Evolutionary conservation across 139 green algal species (phyloP), one percentile per base, ranked within the genome.

Genomic region (Tetratostichococcus sp.): DNA sequence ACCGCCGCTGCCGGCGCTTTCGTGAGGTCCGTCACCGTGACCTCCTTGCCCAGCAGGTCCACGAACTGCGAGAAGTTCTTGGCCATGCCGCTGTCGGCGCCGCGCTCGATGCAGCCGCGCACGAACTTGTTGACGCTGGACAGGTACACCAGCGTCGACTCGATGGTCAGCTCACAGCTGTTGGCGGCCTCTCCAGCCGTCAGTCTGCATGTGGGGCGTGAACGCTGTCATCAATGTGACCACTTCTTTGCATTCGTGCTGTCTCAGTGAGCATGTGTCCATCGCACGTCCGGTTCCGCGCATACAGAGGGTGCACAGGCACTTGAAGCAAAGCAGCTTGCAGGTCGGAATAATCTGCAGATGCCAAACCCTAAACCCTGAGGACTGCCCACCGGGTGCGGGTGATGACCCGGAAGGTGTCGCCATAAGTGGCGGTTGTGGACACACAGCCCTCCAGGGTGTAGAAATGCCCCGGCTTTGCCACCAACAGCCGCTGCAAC

Each of bases 381-480:
- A 50, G 6, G 39, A 50, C 39, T 50, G 39, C 39, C 39, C 39
- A 50, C 50, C 50, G 22, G 50, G 17, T 62, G 50, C 50, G 66
- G 30, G 31, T 22, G 14, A 84, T n/a, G 19, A 72, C 35, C 25
- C 83, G 69, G 57, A 89, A 88, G 26, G 74, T 79, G 50, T 89
- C 85, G 8, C 85, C 85, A 67, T 87, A 86, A 23, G 78, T 83
- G 22, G 82, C 85, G 5, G 76, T 84, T 28, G 82, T 87, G 25
- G 50, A 32, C 32, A 87, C 79, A 31, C 69, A 80, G 57, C 62
- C 67, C 35, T 86, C 75, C 34, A 89, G 30, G 1, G 43, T 39
- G 42, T 73, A 84, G 11, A 32, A 25, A 23, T 76, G 28, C 25
- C 79, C 82, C 1, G 75, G 74, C 31, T 70, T 28, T 1, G 71